Conservation (phyloP, 305 asterid species). For the Withania somnifera region DNA sequence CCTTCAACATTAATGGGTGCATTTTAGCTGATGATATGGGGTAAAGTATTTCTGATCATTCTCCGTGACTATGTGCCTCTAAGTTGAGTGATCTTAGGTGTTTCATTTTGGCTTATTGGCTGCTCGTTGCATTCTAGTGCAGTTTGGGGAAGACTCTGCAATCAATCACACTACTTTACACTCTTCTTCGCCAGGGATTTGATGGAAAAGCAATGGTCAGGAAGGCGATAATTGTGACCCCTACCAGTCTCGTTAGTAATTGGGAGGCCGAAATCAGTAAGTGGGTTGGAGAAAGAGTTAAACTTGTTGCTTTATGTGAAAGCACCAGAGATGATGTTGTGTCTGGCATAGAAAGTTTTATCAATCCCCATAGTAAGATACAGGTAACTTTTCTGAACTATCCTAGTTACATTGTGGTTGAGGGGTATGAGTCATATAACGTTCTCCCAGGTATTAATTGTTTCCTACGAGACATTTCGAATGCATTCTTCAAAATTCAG, state of each 20-base stretch:
- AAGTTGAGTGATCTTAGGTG: not conserved
- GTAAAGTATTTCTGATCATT: conserved; percentile 31
- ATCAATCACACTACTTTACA: conserved; percentile 83
- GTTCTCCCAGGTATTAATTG: conserved; percentile 62
- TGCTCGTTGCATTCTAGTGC: conserved; percentile 18
- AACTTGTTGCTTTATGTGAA: conserved; percentile 93
- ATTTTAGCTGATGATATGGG: conserved; percentile 99
- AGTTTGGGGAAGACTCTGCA: conserved; percentile 96
- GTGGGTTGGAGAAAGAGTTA: conserved; percentile 94
- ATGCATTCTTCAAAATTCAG: conserved; percentile 80
- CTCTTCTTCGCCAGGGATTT: conserved; percentile 89
- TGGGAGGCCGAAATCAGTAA: conserved; percentile 98
- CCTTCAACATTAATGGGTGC: conserved; percentile 82
- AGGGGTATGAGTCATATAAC: not conserved
- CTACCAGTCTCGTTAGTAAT: conserved; percentile 93
- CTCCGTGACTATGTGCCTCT: not conserved
- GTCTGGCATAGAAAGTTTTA: conserved; percentile 69
- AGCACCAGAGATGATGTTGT: conserved; percentile 84
- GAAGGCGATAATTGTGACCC: conserved; percentile 89
- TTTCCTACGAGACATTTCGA: conserved; percentile 96
- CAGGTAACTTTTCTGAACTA: conserved; percentile 40
- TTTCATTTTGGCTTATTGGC: not conserved
- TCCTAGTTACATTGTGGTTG: not conserved
- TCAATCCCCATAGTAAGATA: conserved; percentile 32
- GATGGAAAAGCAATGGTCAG: conserved; percentile 84